A percentile compares a stretch with the other conserved stretches of the same genome.
Evolutionary conservation across 2,329 filamentous ascomycete species (phyloP).

Genomic region (Cephalotrichum gorgonifer): DNA sequence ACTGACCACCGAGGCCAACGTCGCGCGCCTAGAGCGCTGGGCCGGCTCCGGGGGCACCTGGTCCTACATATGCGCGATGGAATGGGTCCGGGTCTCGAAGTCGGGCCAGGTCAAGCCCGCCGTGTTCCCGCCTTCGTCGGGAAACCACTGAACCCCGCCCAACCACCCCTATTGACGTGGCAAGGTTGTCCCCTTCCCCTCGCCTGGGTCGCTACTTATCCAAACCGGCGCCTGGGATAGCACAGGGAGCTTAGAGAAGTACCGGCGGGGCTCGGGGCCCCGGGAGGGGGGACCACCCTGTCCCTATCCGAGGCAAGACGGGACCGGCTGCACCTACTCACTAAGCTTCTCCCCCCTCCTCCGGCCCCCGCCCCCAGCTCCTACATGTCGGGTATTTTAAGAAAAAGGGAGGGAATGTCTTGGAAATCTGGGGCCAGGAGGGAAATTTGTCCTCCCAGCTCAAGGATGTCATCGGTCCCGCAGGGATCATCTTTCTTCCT

Average conservation of each 20-base stretch:
- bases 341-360: too few species aligned
- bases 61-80: slow-evolving; percentile 65
- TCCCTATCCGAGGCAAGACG: background rate
- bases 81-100: slow-evolving; percentile 65
- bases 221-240: background rate
- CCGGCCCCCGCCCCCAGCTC: too few species aligned
- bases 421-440: background rate
- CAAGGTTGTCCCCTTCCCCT: background rate
- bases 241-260: too few species aligned
- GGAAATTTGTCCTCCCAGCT: too few species aligned
- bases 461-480: background rate
- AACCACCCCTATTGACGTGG: slow-evolving; percentile 5
- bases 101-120: slow-evolving; percentile 56
- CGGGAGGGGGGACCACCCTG: too few species aligned
- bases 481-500: background rate
- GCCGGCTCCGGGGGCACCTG: slow-evolving; percentile 82
- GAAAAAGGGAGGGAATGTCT: background rate
- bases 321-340: background rate
- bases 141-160: background rate
- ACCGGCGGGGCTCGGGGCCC: background rate
- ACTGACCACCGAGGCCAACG: slow-evolving; percentile 55
- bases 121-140: slow-evolving; percentile 57
- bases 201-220: background rate
- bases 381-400: background rate
- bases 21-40: slow-evolving; percentile 61